Conservation (phyloP, 1,139 yeast genomes). For the Candida gigantensis region DNA sequence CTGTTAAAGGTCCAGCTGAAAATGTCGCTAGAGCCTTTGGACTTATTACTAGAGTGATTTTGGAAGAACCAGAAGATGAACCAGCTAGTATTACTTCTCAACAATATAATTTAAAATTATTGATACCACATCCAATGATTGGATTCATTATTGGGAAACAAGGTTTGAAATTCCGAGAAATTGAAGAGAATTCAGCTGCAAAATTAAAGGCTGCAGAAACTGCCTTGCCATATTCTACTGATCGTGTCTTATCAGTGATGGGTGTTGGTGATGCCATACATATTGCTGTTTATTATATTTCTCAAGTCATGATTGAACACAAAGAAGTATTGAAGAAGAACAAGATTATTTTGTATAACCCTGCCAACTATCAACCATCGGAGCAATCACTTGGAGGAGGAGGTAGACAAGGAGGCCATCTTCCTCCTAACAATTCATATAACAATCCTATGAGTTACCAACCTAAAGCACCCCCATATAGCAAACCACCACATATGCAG, state of each 20-base stretch:
- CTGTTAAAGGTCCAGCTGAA: constrained; percentile 76
- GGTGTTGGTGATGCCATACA: constrained; percentile 91
- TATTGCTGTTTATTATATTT: constrained; percentile 75
- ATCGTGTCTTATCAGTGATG: constrained; percentile 65
- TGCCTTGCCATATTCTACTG: constrained; percentile 77
- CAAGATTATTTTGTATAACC: constrained; percentile 63
- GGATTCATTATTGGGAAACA: constrained; percentile 83
- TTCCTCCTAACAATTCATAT: constrained; percentile 17
- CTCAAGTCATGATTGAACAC: constrained; percentile 65
- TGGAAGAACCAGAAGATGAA: constrained; percentile 67
- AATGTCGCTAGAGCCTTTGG: constrained; percentile 85
- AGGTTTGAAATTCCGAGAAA: constrained; percentile 75
- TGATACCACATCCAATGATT: constrained; percentile 80
- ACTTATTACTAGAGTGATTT: constrained; percentile 63
- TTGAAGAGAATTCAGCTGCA: constrained; percentile 84
- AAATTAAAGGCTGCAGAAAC: constrained; percentile 75
- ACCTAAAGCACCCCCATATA: constrained; percentile 6
- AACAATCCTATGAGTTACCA: constrained; percentile 7
- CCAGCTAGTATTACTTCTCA: constrained; percentile 59
- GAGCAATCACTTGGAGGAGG: constrained; percentile 7
- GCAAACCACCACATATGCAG: constrained; percentile 12
- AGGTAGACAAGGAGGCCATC: constrained; percentile 11
- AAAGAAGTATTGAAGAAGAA: constrained; percentile 51
- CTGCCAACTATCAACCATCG: constrained; percentile 47
- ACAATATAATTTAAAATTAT: constrained; percentile 57